Percentiles rank a stretch among this genome's conserved stretches.
These are phyloP conservation scores for Jackrogersella multiformis DNA, from an alignment of 495 filamentous ascomycete genomes.

Conservation along the genomic window DNA sequence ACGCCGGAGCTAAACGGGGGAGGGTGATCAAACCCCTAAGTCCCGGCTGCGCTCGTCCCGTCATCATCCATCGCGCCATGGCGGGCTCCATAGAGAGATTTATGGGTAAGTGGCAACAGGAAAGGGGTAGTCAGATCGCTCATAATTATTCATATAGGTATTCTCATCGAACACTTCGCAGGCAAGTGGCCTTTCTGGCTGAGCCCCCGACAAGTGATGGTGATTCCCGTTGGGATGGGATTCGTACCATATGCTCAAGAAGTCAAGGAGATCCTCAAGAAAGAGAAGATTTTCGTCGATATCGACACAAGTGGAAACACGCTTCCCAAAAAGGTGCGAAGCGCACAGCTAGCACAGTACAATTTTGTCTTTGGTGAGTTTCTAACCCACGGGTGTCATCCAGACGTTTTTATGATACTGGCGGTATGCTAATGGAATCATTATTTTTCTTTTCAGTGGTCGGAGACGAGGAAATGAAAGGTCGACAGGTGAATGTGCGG, in stretches of 20 bases:
- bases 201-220: conserved; percentile 87
- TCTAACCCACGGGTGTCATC: not conserved
- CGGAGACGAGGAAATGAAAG: conserved; percentile 81
- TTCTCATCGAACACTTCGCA: conserved; percentile 92
- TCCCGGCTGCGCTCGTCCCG: conserved; percentile 84
- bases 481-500: conserved; percentile 83
- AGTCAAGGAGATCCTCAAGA: conserved; percentile 69
- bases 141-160: conserved; percentile 45
- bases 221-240: conserved; percentile 89
- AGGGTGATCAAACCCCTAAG: conserved; percentile 60
- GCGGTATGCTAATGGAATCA: conserved; percentile 8
- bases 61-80: conserved; percentile 97
- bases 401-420: not conserved
- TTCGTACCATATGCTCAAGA: conserved; percentile 88
- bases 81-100: conserved; percentile 94
- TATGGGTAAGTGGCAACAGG: conserved; percentile 61
- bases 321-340: conserved; percentile 94
- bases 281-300: conserved; percentile 77
- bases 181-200: conserved; percentile 99
- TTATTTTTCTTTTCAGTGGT: conserved; percentile 66
- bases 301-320: conserved; percentile 91
- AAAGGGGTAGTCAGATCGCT: not conserved
- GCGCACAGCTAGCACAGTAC: conserved; percentile 85
- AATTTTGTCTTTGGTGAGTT: conserved; percentile 85
- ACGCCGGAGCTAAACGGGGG: conserved; percentile 45